Evolutionary conservation across 257 asterid genomes (phyloP), one percentile per base, ranked within the genome.

Genomic region (Galeopsis tetrahit): DNA sequence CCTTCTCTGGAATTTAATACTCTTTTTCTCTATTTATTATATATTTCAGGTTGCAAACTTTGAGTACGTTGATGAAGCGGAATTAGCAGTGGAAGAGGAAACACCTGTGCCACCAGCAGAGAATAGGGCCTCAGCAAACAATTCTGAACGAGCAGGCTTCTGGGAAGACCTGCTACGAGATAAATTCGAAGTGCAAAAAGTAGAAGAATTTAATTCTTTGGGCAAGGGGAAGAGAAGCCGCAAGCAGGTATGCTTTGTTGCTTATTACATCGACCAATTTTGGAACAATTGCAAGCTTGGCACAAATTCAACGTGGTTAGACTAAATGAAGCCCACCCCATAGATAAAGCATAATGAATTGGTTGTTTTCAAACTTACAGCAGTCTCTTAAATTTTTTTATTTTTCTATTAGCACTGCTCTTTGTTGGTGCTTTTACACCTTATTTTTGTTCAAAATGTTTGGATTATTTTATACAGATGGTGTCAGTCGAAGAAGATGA

Each of bases 221-320:
- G 99, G 99, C 44, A 94, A 94, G 88, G 93, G 99, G 66, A 91
- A 86, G 91, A 91, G 99, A 79, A 87, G 93, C 79, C 87, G 98
- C 73, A 89, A 83, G 74, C 97, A 94, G 97, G 98, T 91, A 69
- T 57, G 32, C 15, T 31, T 33, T 68, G 53, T 69, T 77, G 57
- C 61, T 75, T 75, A 71, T 51, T 58, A 21, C 21, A 61, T 34
- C 56, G 28, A n/a, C 56, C 7, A 13, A 49, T 49, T 49, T 49
- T 0, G 56, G 56, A 49, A 49, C 28, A 21, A 21, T 21, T 21
- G 28, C 28, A 21, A 21, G 28, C 28, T 21, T 21, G 28, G 28
- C 28, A 21, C 28, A 21, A 21, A 49, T 49, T 49, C 28, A 49
- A 49, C 56, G n/a, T 49, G 56, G 56, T 49, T 49, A 49, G 28